Evolutionary conservation across 768 basidiomycete species (phyloP), one percentile per base, ranked within the genome.

Genomic region (Glaciozyma antarctica): DNA sequence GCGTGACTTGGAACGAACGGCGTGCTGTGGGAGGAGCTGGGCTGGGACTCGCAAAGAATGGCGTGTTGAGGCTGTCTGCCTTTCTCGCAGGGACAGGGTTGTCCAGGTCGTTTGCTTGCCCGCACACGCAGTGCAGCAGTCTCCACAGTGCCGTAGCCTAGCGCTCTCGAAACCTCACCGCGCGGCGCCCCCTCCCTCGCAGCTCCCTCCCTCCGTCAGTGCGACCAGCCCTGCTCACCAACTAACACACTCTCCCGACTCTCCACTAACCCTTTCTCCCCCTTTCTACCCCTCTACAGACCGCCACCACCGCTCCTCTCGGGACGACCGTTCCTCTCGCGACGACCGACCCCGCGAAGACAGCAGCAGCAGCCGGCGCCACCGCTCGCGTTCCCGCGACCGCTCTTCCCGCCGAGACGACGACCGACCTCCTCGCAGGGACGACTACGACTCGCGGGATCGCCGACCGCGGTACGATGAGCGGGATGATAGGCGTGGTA

Each of bases 321-420:
- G 49, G 16, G 19, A 21, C 10, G n/a, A 60, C 32, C 32, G 59
- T n/a, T 41, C 49, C 15, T 52, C 41, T 19, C 26, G 48, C 47
- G 30, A 59, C 19, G 61, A 63, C 38, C 21, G 58, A 2, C 58
- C 62, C 43, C 53, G 64, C 41, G 58, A 48, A 54, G 61, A 69
- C 17, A 6, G 71, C 17, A 62, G 70, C 17, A 6, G 71, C 17
- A 62, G 70, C 53, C 49, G 71, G 16, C 59, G 53, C 8, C 52
- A 57, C 28, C 45, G 54, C 16, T 48, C 47, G 1, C 19, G 47
- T 8, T 48, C 47, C n/a, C 34, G 62, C 55, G 64, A 70, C 7
- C 56, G 72, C 38, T 52, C 68, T 34, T 56, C 70, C 22, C 69
- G 72, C 26, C 64, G 72, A 26, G 30, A 68, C 51, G 44, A 60